Conservation (phyloP, 495 filamentous ascomycete genomes). For the Tetracladium setigerum region DNA sequence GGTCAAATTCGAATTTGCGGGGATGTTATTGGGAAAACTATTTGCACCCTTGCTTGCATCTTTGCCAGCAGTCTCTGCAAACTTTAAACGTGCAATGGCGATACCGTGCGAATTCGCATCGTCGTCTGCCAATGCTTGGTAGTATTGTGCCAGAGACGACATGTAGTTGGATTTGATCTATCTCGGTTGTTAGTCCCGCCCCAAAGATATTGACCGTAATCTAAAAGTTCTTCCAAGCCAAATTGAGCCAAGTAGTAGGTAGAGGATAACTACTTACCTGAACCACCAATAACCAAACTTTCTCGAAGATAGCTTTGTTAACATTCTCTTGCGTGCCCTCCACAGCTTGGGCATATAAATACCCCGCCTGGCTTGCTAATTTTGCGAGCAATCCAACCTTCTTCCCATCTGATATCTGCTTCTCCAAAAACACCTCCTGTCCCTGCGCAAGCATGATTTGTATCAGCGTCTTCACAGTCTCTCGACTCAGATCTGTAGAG, state of each 20-base stretch:
- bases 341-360: constrained; percentile 76
- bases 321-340: constrained; percentile 93
- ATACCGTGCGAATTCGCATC: constrained; percentile 82
- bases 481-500: constrained; percentile 85
- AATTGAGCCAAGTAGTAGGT: not conserved
- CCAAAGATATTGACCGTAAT: constrained; percentile 23
- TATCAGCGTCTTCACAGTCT: constrained; percentile 93
- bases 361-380: constrained; percentile 80
- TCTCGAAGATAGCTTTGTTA: constrained; percentile 85
- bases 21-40: constrained; percentile 70
- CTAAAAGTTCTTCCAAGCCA: not conserved
- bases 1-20: constrained; percentile 74
- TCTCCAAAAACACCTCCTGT: constrained; percentile 95
- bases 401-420: constrained; percentile 87
- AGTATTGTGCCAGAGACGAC: constrained; percentile 84
- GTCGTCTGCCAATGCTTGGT: constrained; percentile 85
- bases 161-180: constrained; percentile 74
- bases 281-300: constrained; percentile 79
- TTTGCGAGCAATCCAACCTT: constrained; percentile 91
- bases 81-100: constrained; percentile 74
- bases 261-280: constrained; percentile 45
- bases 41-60: constrained; percentile 72
- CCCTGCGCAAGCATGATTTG: constrained; percentile 88
- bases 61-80: constrained; percentile 66
- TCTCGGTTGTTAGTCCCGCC: not conserved